Conservation (phyloP, 1,139 yeast species). For the Yamadazyma diddensiae region DNA sequence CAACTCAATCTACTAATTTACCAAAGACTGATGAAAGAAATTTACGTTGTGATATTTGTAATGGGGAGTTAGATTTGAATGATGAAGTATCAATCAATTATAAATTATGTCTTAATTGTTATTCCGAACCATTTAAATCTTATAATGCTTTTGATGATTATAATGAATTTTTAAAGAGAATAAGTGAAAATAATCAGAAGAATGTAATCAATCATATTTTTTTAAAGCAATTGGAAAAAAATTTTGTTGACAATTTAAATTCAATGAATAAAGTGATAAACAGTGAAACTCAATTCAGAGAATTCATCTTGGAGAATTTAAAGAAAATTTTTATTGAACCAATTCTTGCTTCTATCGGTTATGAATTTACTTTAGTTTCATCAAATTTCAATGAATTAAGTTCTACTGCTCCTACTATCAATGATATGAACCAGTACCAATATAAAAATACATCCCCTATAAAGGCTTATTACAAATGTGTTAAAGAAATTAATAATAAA, state of each 20-base stretch:
- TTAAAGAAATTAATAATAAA: slow-evolving; percentile 15
- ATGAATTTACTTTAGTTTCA: slow-evolving; percentile 31
- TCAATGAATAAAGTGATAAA: slow-evolving; percentile 20
- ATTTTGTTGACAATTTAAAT: slow-evolving; percentile 29
- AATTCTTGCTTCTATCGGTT: slow-evolving; percentile 33
- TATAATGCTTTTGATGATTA: slow-evolving; percentile 37
- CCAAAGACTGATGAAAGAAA: slow-evolving; percentile 7
- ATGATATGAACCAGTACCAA: slow-evolving; percentile 14
- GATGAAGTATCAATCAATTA: slow-evolving; percentile 25
- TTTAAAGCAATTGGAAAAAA: slow-evolving; percentile 35
- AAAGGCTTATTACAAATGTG: slow-evolving; percentile 23
- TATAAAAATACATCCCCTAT: slow-evolving; percentile 26
- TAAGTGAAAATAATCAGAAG: slow-evolving; percentile 21
- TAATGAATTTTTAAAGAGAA: slow-evolving; percentile 30
- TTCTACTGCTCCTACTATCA: slow-evolving; percentile 10
- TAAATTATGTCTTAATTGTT: slow-evolving; percentile 27
- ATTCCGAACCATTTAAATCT: slow-evolving; percentile 30
- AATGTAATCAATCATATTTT: slow-evolving; percentile 31
- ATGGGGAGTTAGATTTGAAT: slow-evolving; percentile 19
- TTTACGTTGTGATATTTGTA: slow-evolving; percentile 27
- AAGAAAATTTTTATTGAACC: slow-evolving; percentile 40
- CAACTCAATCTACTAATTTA: slow-evolving; percentile 16
- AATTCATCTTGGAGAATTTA: slow-evolving; percentile 34
- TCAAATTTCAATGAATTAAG: slow-evolving; percentile 28
- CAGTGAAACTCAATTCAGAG: slow-evolving; percentile 36